Conservation (phyloP, 2,329 filamentous ascomycete species). For the Aspergillus sergii region DNA sequence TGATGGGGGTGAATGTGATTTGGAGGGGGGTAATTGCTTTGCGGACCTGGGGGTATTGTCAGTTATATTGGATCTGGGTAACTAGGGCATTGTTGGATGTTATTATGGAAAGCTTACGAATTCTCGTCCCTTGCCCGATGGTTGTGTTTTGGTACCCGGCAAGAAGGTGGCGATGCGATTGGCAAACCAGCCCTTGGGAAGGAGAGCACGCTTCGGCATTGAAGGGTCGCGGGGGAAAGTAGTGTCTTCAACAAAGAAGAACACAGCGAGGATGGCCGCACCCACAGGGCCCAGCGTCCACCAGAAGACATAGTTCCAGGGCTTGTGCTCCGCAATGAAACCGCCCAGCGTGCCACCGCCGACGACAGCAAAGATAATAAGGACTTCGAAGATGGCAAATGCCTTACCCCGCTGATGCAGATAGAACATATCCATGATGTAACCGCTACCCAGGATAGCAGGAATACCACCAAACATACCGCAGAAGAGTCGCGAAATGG, state of each 20-base stretch:
- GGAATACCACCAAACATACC: conserved; percentile 46
- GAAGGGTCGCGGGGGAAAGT: conserved; percentile 32
- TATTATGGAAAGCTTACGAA: background rate
- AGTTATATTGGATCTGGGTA: conserved; percentile 16
- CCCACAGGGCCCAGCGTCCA: conserved; percentile 45
- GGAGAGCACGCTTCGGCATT: conserved; percentile 17
- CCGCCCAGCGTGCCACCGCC: conserved; percentile 44
- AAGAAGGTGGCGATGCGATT: conserved; percentile 33
- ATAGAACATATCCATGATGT: conserved; percentile 49
- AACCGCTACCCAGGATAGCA: conserved; percentile 42
- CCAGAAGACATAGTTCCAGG: conserved; percentile 47
- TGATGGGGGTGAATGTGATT: conserved; percentile 38
- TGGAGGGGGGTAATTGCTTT: conserved; percentile 28
- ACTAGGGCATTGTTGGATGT: background rate
- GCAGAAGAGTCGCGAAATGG: conserved; percentile 43
- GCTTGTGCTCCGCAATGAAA: conserved; percentile 39
- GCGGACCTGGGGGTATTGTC: conserved; percentile 17
- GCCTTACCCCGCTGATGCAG: conserved; percentile 46
- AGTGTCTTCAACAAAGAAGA: conserved; percentile 46
- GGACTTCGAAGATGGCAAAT: conserved; percentile 41
- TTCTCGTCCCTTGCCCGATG: background rate
- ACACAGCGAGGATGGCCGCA: conserved; percentile 36
- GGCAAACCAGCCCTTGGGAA: conserved; percentile 20
- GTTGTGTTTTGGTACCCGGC: conserved; percentile 1
- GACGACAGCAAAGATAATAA: conserved; percentile 41